phyloP scores from a whole-genome alignment of 352 stramenopile genomes.

The Pythium volutum region DNA sequence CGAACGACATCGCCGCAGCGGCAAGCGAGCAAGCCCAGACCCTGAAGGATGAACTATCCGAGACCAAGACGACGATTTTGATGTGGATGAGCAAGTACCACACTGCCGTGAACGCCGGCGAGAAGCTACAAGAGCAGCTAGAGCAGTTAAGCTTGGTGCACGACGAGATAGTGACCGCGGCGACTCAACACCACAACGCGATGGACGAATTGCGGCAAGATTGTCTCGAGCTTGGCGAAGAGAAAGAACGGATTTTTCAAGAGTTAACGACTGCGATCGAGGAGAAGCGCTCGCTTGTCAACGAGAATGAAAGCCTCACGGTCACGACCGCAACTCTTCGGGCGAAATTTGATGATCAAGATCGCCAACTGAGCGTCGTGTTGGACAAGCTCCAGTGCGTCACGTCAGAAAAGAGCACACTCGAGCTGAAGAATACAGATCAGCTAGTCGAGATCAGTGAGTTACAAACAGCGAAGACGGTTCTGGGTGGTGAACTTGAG shows the following conservation, averaged over 20 bases:
- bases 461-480: background rate
- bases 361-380: background rate
- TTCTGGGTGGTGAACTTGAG: background rate
- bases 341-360: background rate
- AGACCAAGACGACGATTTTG: slow-evolving; percentile 55
- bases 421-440: background rate
- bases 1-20: slow-evolving; percentile 1
- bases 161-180: background rate
- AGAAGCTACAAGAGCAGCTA: slow-evolving; percentile 27
- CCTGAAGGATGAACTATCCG: slow-evolving; percentile 39
- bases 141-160: background rate
- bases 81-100: slow-evolving; percentile 77
- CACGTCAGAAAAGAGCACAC: background rate
- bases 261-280: background rate
- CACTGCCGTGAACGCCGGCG: slow-evolving; percentile 29
- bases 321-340: background rate
- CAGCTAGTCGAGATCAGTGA: background rate
- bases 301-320: background rate
- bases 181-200: slow-evolving; percentile 7
- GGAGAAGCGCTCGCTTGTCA: background rate
- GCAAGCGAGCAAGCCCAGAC: background rate
- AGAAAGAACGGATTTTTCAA: slow-evolving; percentile 23
- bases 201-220: slow-evolving; percentile 32
- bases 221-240: slow-evolving; percentile 18
- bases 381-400: background rate